A percentile compares a stretch with the other conserved stretches of the same genome.
Conservation (phyloP, 2,329 filamentous ascomycete species). For the Chaetoscypha palmicola region DNA sequence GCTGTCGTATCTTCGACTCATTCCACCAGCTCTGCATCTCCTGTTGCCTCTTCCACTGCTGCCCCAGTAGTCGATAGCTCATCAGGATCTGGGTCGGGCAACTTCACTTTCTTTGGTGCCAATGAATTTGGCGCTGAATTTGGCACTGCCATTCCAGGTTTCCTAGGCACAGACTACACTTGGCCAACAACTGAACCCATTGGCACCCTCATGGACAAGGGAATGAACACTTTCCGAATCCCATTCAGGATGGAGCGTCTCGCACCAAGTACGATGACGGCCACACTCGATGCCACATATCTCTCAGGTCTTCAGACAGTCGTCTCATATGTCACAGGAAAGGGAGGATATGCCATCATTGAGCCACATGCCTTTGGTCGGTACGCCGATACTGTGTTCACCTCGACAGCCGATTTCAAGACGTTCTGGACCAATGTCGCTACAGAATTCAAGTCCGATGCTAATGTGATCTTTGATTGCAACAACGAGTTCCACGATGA, state of each 20-base stretch:
- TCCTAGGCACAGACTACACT: constrained; percentile 45
- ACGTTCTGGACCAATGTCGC: constrained; percentile 38
- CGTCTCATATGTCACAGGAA: constrained; percentile 34
- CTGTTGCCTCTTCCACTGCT: too few relatives aligned
- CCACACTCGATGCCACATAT: constrained; percentile 30
- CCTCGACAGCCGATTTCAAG: constrained; percentile 32
- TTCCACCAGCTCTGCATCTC: too few relatives aligned
- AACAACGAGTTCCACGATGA: constrained; percentile 41
- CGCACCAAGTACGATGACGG: constrained; percentile 41
- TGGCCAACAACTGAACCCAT: constrained; percentile 43
- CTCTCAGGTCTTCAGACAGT: constrained; percentile 29
- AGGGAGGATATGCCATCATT: constrained; percentile 41
- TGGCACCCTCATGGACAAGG: constrained; percentile 18
- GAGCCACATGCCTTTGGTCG: constrained; percentile 45
- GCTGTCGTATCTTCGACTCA: too few relatives aligned
- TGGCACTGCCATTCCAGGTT: constrained; percentile 48
- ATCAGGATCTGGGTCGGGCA: too few relatives aligned
- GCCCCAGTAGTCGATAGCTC: too few relatives aligned
- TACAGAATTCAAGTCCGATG: constrained; percentile 31
- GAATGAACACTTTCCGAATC: constrained; percentile 31
- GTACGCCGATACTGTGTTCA: constrained; percentile 36
- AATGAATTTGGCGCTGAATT: constrained; percentile 55
- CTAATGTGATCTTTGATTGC: constrained; percentile 36
- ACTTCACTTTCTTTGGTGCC: too few relatives aligned
- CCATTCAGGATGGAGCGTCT: constrained; percentile 50